Evolutionary conservation across 2,329 filamentous ascomycete genomes (phyloP), one percentile per base, ranked within the genome.

Genomic region (Ophiostoma sp.): DNA sequence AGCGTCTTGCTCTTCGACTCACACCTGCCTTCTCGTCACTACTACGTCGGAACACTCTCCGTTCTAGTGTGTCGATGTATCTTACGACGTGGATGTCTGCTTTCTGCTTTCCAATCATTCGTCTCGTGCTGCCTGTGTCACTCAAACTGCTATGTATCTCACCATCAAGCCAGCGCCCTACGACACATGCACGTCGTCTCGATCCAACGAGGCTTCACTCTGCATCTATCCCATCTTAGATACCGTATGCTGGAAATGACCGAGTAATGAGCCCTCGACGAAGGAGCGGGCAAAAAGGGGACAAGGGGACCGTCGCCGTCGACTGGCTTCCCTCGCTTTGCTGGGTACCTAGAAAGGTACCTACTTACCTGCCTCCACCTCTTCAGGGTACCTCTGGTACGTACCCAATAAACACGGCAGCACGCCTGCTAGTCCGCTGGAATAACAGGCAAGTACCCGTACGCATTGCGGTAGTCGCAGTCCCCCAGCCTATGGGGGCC

Each of bases 391-490:
- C 58, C 6, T 41, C 16, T 40, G 8, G 38, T 9, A 60, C 58
- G 38, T 9, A 60, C 58, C 58, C 27, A 58, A 5, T 27, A 12
- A 58, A 58, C 41, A 62, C 36, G 58, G n/a, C 38, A 40, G 27
- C 7, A 36, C 16, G 27, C 45, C 45, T 47, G 12, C 58, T 8
- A 40, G 36, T 36, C 40, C 55, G 55, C 27, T 62, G 49, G 38
- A 62, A 62, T 16, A 62, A 41, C 58, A 40, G 58, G 58, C 58
- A 62, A 63, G 60, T 63, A 63, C 60, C 60, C 58, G 58, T 62
- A 36, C 18, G 58, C 14, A 16, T 14, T 16, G 36, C 52, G 38
- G 52, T 58, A 58, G 12, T 58, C 11, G 52, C 6, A 47, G 45
- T 47, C 45, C 12, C 45, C 45, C 45, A 47, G 14, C 42, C 42